phyloP scores from a whole-genome alignment of 129 eudicot genomes.

The Helianthus annuus region HanXRQr2.0-SUNRISE NC_035449.2:639705-640204 shows the following conservation, averaged over 20 bases:
- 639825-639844: conserved; percentile 71
- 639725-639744: conserved; percentile 89
- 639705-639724: conserved; percentile 67
- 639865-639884: conserved; percentile 64
- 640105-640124: conserved; percentile 67
- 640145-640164: conserved; percentile 36
- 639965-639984: conserved; percentile 35
- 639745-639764: conserved; percentile 90
- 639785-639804: conserved; percentile 84
- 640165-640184: conserved; percentile 42
- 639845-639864: conserved; percentile 64
- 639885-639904: conserved; percentile 75
- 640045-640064: conserved; percentile 85
- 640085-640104: conserved; percentile 67
- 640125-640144: conserved; percentile 61
- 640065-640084: conserved; percentile 72
- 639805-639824: conserved; percentile 72
- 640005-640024: conserved; percentile 82
- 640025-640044: conserved; percentile 88
- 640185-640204: conserved; percentile 54
- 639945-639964: conserved; percentile 31
- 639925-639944: conserved; percentile 32
- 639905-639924: conserved; percentile 77
- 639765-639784: conserved; percentile 94
- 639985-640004: conserved; percentile 88